These are phyloP conservation scores for Kluyveromyces starmeri DNA, from an alignment of 805 yeast genomes.

Conservation along the genomic window DNA sequence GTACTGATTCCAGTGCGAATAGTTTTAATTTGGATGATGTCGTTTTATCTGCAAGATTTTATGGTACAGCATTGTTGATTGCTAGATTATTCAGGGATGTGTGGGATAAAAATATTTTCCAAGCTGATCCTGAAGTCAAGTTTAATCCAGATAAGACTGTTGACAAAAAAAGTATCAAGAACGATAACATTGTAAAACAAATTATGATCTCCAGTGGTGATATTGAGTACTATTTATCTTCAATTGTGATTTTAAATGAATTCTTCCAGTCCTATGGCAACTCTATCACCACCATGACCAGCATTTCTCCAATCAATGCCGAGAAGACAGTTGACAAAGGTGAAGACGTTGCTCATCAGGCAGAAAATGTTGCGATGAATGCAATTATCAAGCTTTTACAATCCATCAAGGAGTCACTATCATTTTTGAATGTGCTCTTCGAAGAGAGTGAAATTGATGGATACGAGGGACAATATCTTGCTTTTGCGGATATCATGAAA, in stretches of 20 bases:
- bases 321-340: slow-evolving; percentile 27
- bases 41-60: slow-evolving; percentile 83
- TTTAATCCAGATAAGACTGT: slow-evolving; percentile 8
- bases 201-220: slow-evolving; percentile 31
- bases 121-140: slow-evolving; percentile 20
- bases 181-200: slow-evolving; percentile 16
- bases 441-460: slow-evolving; percentile 51
- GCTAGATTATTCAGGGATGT: slow-evolving; percentile 69
- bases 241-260: slow-evolving; percentile 58
- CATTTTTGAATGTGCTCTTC: slow-evolving; percentile 72
- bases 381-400: slow-evolving; percentile 66
- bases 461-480: slow-evolving; percentile 28
- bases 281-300: slow-evolving; percentile 22
- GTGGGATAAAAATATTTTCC: slow-evolving; percentile 71
- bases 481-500: slow-evolving; percentile 59
- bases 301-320: slow-evolving; percentile 40
- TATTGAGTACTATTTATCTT: slow-evolving; percentile 62
- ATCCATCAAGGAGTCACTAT: slow-evolving; percentile 80
- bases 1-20: slow-evolving; percentile 13
- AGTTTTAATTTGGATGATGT: slow-evolving; percentile 53
- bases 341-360: slow-evolving; percentile 68
- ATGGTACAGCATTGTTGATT: slow-evolving; percentile 72
- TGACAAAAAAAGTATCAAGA: slow-evolving; percentile 19
- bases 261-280: slow-evolving; percentile 60
- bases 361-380: slow-evolving; percentile 82